Evolutionary conservation across 257 asterid genomes (phyloP), one percentile per base, ranked within the genome.

Genomic region (Nicotiana undulata): DNA sequence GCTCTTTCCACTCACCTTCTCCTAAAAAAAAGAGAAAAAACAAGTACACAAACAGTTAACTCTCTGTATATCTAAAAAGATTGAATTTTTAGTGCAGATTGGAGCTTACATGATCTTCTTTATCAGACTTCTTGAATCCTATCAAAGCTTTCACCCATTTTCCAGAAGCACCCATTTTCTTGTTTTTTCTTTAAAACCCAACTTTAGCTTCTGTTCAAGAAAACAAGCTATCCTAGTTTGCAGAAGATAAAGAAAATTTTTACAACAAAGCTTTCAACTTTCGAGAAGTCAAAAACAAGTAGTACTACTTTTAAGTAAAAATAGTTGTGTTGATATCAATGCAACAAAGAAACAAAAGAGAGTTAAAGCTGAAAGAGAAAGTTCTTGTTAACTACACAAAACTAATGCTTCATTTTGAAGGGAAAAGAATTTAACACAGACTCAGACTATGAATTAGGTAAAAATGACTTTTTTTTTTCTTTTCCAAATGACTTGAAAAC

Each of bases 71-170:
- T 8, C 2, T 34, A 65, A 9, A 86, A 81, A 86, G 79, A 76
- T 61, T 13, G 82, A 76, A 80, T 32, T 51, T 64, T 81, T 75
- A 55, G 4, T 0, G 56, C 55, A 58, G n/a, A 24, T 75, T 31
- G 44, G 81, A 82, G 91, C 97, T 89, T 88, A 93, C 98, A 81
- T 84, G 79, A 63, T 90, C 94, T 26, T 94, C 96, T 83, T 89
- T 94, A 72, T 94, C 96, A 37, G 87, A 77, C 80, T 94, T 94
- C 90, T 90, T 94, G 84, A 87, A 83, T 22, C 98, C 98, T 58
- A 92, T 88, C 85, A 94, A 65, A 12, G 94, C 90, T 85, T 93
- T 94, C 34, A 94, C 92, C 98, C 98, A 94, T 85, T 91, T 94
- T 65, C 94, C 97, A 8, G 98, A 93, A 89, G 93, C 90, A 81